Percentiles rank a stretch among this genome's conserved stretches.
These are phyloP conservation scores for Citrus trifoliata DNA, from an alignment of 345 rosid genomes.

Conservation along the genomic window DNA sequence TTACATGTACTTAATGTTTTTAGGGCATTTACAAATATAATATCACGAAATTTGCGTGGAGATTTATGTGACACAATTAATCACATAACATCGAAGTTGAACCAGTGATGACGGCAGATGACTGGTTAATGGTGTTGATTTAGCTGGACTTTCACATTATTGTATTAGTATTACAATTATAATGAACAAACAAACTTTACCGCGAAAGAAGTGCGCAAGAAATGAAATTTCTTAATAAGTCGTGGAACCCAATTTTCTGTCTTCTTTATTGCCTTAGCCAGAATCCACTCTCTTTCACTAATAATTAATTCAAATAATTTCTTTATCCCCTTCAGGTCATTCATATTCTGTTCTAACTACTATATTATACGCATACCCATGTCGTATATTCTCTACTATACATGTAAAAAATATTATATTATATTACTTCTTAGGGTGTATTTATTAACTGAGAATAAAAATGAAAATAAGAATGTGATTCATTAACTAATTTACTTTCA, in stretches of 20 bases:
- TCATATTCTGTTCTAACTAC: too few species aligned
- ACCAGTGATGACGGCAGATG: neutral
- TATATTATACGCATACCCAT: neutral
- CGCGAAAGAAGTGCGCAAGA: neutral
- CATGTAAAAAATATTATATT: too few species aligned
- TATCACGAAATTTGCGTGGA: neutral
- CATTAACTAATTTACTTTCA: too few species aligned
- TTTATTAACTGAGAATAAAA: too few species aligned
- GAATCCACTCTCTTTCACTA: too few species aligned
- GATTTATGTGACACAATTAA: neutral
- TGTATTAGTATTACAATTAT: neutral
- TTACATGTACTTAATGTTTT: too few species aligned
- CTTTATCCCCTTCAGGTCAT: too few species aligned
- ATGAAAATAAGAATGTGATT: too few species aligned
- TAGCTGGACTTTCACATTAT: neutral
- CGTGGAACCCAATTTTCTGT: conserved; percentile 21
- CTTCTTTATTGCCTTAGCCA: conserved; percentile 1
- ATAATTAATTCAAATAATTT: too few species aligned
- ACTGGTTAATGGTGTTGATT: neutral
- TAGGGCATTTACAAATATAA: too few species aligned
- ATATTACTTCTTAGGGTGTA: too few species aligned
- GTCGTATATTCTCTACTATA: too few species aligned
- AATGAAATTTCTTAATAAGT: neutral
- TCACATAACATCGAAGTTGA: neutral
- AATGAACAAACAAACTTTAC: neutral